Conservation (phyloP, 305 asterid species). For the Solanum aculeatissimum region DNA sequence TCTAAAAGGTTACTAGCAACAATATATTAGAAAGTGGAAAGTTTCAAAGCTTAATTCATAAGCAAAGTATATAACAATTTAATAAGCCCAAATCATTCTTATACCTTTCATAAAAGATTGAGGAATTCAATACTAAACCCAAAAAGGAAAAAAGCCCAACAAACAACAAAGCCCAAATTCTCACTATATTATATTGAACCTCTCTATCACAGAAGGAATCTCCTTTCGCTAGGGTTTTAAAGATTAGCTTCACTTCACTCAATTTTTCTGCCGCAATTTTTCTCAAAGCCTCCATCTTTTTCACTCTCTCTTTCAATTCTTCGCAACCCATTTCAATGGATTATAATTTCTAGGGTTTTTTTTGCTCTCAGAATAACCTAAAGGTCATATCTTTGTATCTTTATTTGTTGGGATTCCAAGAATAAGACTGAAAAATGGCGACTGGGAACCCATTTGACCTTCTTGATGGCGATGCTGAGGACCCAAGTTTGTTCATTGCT, state of each 20-base stretch:
- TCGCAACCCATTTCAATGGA: not conserved
- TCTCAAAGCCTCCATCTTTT: too few relatives aligned
- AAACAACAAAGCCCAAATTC: not conserved
- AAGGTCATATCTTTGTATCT: not conserved
- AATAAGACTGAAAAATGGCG: not conserved
- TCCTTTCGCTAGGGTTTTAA: not conserved
- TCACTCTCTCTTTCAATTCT: not conserved
- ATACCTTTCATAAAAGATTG: not conserved
- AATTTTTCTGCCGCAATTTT: not conserved
- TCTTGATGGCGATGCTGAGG: slow-evolving; percentile 13
- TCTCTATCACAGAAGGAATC: not conserved
- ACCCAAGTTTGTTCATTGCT: slow-evolving; percentile 7
- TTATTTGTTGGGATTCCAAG: not conserved
- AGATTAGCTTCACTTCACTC: not conserved
- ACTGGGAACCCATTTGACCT: slow-evolving; percentile 6
- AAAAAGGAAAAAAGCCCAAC: not conserved
- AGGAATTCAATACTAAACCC: not conserved
- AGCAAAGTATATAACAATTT: not conserved
- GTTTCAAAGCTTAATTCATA: not conserved
- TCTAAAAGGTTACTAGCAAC: too few relatives aligned
- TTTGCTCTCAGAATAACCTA: too few relatives aligned
- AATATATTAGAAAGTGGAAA: not conserved
- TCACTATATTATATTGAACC: not conserved
- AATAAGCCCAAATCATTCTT: not conserved
- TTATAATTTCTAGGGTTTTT: not conserved